Conservation (phyloP, 2,329 filamentous ascomycete species). For the Pseudomassariella vexata region DNA sequence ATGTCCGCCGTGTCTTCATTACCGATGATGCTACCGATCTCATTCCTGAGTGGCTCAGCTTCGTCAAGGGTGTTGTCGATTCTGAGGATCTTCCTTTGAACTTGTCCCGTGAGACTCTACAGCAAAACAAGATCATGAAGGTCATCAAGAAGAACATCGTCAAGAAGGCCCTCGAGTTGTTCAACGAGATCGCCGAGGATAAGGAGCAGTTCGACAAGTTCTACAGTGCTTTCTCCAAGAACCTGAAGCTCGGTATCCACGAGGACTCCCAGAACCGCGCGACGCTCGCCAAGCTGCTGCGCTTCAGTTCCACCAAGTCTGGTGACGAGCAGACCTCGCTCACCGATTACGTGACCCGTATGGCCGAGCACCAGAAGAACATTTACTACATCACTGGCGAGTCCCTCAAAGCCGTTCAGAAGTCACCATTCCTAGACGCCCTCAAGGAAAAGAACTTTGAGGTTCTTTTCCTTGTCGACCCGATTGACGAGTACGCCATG, state of each 20-base stretch:
- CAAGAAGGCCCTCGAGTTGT: conserved; percentile 99
- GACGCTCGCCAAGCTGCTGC: conserved; percentile 92
- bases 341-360: conserved; percentile 95
- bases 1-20: conserved; percentile 99
- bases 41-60: conserved; percentile 98
- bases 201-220: conserved; percentile 99
- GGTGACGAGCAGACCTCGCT: conserved; percentile 93
- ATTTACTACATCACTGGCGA: conserved; percentile 99
- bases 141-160: conserved; percentile 99
- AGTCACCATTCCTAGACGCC: conserved; percentile 97
- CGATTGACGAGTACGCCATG: conserved; percentile 99
- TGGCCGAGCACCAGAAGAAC: conserved; percentile 99
- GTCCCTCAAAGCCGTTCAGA: conserved; percentile 95
- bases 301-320: conserved; percentile 99
- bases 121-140: conserved; percentile 99
- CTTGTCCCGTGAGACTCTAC: conserved; percentile 98
- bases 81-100: conserved; percentile 99
- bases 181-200: conserved; percentile 98
- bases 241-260: conserved; percentile 99
- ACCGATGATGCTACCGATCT: conserved; percentile 98
- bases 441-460: conserved; percentile 99
- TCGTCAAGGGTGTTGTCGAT: conserved; percentile 99
- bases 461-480: conserved; percentile 98
- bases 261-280: conserved; percentile 97
- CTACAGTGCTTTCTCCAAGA: conserved; percentile 99